phyloP scores from a whole-genome alignment of 192 early-diverging fungal genomes.

The Coemansia sp. region DNA sequence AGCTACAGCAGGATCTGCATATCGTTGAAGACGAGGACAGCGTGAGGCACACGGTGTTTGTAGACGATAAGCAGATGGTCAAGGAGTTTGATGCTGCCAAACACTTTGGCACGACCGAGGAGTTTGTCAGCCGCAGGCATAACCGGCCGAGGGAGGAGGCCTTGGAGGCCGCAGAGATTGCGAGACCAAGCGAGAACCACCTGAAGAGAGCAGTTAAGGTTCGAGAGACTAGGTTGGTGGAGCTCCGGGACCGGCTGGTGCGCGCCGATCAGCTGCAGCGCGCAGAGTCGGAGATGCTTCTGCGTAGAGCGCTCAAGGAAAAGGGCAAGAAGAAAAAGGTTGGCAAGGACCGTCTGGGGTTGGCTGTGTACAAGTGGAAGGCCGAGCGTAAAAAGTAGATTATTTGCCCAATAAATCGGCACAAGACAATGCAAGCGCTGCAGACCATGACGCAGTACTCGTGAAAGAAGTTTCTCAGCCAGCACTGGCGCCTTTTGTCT shows the following conservation, averaged over 20 bases:
- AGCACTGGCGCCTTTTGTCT: neutral
- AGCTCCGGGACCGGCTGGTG: slow-evolving; percentile 71
- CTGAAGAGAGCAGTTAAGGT: slow-evolving; percentile 28
- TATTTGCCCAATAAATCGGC: neutral
- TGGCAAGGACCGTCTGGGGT: slow-evolving; percentile 75
- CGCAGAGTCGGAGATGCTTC: slow-evolving; percentile 71
- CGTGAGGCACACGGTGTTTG: slow-evolving; percentile 77
- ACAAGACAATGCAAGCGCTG: neutral
- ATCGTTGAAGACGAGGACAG: slow-evolving; percentile 52
- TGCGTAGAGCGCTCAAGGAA: slow-evolving; percentile 74
- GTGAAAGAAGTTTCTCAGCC: neutral
- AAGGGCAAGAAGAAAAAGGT: slow-evolving; percentile 82
- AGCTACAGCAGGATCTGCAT: slow-evolving; percentile 68
- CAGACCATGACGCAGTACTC: neutral
- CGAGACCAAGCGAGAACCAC: slow-evolving; percentile 10
- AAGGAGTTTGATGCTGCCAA: slow-evolving; percentile 72
- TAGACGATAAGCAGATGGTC: slow-evolving; percentile 66
- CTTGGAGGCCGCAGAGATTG: slow-evolving; percentile 51
- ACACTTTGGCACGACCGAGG: slow-evolving; percentile 79
- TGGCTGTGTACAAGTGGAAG: slow-evolving; percentile 92
- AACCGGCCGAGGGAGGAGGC: slow-evolving; percentile 70
- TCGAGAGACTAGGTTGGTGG: slow-evolving; percentile 57
- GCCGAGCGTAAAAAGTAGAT: slow-evolving; percentile 79
- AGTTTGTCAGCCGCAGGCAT: slow-evolving; percentile 74
- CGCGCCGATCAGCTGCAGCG: slow-evolving; percentile 73